Base-by-base conservation (phyloP, 495 filamentous ascomycete species). In the Daldinia caldariorum region DNA sequence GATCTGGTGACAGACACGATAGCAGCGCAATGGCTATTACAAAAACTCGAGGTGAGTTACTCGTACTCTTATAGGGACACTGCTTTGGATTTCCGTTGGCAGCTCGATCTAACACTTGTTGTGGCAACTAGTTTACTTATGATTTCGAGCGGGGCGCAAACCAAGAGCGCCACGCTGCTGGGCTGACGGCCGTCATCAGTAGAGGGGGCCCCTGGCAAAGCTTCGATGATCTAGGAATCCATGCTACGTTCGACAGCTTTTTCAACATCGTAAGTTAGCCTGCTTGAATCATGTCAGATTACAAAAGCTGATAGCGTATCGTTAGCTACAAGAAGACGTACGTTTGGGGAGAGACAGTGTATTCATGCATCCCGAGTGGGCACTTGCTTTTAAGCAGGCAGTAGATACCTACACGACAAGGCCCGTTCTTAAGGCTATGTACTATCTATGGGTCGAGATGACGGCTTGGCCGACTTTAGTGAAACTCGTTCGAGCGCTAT, bases 271-370 rank as follows among this genome's bases (percentile, higher is more conserved):
- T 77, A 57, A 61, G 72, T 61, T 43, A 37, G 22, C 20, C 54
- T 3, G 9, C 16, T 9, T 13, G 20, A 2, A 22, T 2, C 35
- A 10, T 34, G 13, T 61, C 29, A 31, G 0, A 16, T 26, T 14
- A 3, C 2, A 41, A 51, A 14, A 29, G 26, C 59, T 67, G 39
- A 67, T 9, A 22, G n/a, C n/a, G 0, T 8, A 0, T 32, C 8
- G 4, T 64, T 65, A 77, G 74, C 63, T 77, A 5, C 74, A 77
- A 57, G 74, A 73, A 60, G 74, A 77, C n/a, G 73, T 77, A 22
- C 72, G 74, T 8, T 50, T 61, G 7, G 62, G 69, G 14, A 69
- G 72, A 62, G 74, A 77, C 26, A 71, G 74, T 67, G 61, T 58
- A 12, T 73, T 76, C 55, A 67, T 71, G 61, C 56, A 58, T 1